Evolutionary conservation across 176 grass and related monocot species (phyloP), one percentile per base, ranked within the genome.

Genomic region (Musa beccarii): DNA sequence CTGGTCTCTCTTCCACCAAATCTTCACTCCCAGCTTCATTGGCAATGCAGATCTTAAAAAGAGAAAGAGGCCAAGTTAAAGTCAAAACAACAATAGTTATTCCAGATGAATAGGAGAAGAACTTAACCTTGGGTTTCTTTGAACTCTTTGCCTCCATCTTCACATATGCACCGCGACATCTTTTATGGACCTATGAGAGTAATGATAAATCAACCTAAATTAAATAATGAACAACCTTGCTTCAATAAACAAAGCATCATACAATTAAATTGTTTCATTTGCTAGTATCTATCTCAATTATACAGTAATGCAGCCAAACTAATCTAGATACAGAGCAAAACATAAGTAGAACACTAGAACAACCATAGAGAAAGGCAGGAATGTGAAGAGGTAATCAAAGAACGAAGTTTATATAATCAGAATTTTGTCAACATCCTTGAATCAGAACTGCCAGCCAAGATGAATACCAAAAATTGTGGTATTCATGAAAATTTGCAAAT

Each of bases 81-180:
- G 20, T 59, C 11, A 52, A 43, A 63, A 28, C 17, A 23, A 71
- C 12, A 49, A 53, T 43, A 76, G 16, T 9, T 23, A 74, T 49
- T 43, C 20, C 17, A 59, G 49, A 11, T 76, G 52, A 26, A 54
- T 12, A 73, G 25, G n/a, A 77, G 24, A 81, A 82, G 49, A 14
- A 49, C 64, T 70, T 51, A 29, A 69, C 59, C 52, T 86, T 96
- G 68, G 12, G 71, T 86, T 90, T 83, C 76, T 85, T 92, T 78
- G 80, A 68, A 72, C 52, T 77, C 55, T 61, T 66, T 49, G 73
- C 74, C 72, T 86, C 83, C 57, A 53, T 75, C 76, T 81, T 20
- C 56, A 12, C 14, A 14, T 14, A 28, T 74, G 21, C 49, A 75
- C 53, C 76, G 3, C 12, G 12, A 43, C 84, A 54, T 81, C 66